Evolutionary conservation across 768 basidiomycete species (phyloP), one percentile per base, ranked within the genome.

Genomic region (Mycena alexandri): DNA sequence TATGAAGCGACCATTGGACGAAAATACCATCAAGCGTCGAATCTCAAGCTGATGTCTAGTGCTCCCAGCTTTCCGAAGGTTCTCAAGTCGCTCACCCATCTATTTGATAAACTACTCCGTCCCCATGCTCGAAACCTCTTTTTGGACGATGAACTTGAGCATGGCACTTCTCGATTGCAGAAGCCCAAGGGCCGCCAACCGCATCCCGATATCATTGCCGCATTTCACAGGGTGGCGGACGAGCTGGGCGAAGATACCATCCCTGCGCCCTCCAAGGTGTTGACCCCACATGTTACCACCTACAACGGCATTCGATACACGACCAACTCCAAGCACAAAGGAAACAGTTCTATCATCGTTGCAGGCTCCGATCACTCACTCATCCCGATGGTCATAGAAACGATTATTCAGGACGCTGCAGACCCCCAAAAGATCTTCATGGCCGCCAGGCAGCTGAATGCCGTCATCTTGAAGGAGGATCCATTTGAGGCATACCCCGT

Each of bases 241-340:
- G 16, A 2, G 36, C 9, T 54, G 19, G 24, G 3, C 13, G n/a
- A 51, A 3, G 13, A 19, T 6, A 54, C n/a, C 33, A 36, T 36
- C 12, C 12, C 34, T 36, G 34, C 13, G 10, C 52, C 52, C 17
- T 3, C 8, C 17, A 21, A 54, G 36, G 12, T 19, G 3, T 3
- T 36, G n/a, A 19, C 33, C 19, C 34, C n/a, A 2, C 34, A 22
- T 7, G 19, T 6, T 22, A 54, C 24, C 34, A 54, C 33, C 6
- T 38, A 54, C 52, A 54, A 54, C 19, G 52, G 52, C 19, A 22
- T 38, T 41, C 34, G 34, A 11, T 54, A 54, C 52, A 54, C 52
- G n/a, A 54, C 52, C 16, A 19, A n/a, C 52, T 54, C 34, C 34
- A 54, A n/a, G 19, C 52, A 54, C 52, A 12, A n/a, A 22, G 52